phyloP scores from a whole-genome alignment of 2,329 filamentous ascomycete species.

The Apiospora aurea region DNA sequence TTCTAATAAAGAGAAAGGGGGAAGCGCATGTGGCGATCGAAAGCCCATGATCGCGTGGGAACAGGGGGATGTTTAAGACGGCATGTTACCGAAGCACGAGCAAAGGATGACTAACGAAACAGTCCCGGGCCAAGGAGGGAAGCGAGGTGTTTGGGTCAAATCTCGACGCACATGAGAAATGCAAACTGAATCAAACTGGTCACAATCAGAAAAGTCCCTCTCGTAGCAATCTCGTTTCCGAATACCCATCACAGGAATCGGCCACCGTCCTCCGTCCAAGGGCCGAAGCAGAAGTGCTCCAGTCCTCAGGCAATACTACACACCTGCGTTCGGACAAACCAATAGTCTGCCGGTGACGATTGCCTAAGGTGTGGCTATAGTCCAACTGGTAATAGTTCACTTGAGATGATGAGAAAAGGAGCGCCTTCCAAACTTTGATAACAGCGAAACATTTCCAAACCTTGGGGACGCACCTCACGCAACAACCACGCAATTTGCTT shows the following conservation, averaged over 20 bases:
- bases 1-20: not conserved
- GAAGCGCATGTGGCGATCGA: not conserved
- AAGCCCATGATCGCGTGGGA: not conserved
- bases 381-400: not conserved
- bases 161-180: not conserved
- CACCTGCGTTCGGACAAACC: not conserved
- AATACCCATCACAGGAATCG: too few relatives aligned
- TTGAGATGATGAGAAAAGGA: not conserved
- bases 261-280: not conserved
- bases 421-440: not conserved
- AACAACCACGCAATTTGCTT: not conserved
- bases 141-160: not conserved
- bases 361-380: not conserved
- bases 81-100: not conserved
- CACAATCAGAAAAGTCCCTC: not conserved
- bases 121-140: not conserved
- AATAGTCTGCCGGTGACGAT: not conserved
- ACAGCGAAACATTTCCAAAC: not conserved
- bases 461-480: not conserved
- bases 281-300: too few relatives aligned
- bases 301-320: not conserved
- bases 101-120: not conserved
- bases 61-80: not conserved
- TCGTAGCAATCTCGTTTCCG: not conserved
- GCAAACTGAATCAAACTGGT: not conserved